Conservation (phyloP, 768 basidiomycete species). For the Steccherinum ochraceum region DNA sequence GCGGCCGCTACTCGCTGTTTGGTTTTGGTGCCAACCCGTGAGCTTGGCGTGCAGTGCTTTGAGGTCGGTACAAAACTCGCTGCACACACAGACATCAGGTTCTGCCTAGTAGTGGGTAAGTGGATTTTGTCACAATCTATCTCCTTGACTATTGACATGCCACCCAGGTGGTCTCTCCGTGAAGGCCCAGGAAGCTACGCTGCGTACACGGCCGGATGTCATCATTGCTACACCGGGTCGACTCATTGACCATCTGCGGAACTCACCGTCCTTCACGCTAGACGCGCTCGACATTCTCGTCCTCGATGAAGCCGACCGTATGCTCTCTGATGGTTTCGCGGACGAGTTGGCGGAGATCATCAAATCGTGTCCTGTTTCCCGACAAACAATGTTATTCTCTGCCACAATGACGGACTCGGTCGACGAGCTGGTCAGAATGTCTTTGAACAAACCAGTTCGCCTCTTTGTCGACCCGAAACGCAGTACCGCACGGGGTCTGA, state of each 20-base stretch:
- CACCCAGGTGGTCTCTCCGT: conserved; percentile 80
- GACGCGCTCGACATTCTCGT: conserved; percentile 91
- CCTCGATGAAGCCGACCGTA: conserved; percentile 96
- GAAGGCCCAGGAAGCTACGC: conserved; percentile 81
- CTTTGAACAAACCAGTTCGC: conserved; percentile 86
- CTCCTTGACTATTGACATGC: conserved; percentile 7
- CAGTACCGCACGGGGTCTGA: conserved; percentile 74
- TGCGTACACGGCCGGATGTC: conserved; percentile 87
- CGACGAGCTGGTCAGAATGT: conserved; percentile 88
- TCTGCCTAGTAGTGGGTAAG: conserved; percentile 87
- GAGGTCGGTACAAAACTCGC: conserved; percentile 86
- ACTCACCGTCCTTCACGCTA: conserved; percentile 88
- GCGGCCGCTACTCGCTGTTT: conserved; percentile 86
- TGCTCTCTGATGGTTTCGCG: conserved; percentile 92
- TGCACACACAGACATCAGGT: conserved; percentile 80
- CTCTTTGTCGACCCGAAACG: conserved; percentile 95
- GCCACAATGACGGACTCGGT: conserved; percentile 99
- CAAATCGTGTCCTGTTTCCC: conserved; percentile 75
- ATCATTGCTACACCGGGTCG: conserved; percentile 91
- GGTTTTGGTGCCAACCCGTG: conserved; percentile 89
- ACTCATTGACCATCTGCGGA: conserved; percentile 94
- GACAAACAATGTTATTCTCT: conserved; percentile 98
- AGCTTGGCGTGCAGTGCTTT: conserved; percentile 93
- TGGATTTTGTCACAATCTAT: conserved; percentile 4
- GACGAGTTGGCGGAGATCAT: conserved; percentile 95